These are phyloP conservation scores for Termitomyces sp. DNA, from an alignment of 768 basidiomycete genomes.

Conservation along the genomic window DNA sequence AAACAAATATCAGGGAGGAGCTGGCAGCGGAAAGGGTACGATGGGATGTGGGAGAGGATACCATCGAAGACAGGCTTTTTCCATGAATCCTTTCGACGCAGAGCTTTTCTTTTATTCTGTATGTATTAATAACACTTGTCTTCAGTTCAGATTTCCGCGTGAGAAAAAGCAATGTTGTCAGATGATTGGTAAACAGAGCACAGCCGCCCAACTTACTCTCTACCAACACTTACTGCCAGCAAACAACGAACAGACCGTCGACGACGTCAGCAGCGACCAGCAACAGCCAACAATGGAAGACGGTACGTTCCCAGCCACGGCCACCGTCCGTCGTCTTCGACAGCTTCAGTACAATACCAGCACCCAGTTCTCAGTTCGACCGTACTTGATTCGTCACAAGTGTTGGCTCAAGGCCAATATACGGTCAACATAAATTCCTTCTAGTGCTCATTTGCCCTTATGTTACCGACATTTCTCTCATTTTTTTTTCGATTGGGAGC, in stretches of 20 bases:
- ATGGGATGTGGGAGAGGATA: constrained; percentile 22
- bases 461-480: constrained; percentile 10
- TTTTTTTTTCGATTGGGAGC: constrained; percentile 12
- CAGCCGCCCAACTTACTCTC: neutral
- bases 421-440: constrained; percentile 6
- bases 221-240: constrained; percentile 6
- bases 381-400: constrained; percentile 21
- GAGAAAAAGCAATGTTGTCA: constrained; percentile 1
- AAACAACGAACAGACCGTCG: constrained; percentile 1
- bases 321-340: constrained; percentile 45
- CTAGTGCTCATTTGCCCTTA: constrained; percentile 8
- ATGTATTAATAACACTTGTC: neutral
- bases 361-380: constrained; percentile 16
- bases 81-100: neutral
- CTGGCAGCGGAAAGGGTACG: constrained; percentile 14
- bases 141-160: neutral
- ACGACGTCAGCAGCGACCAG: constrained; percentile 6
- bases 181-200: constrained; percentile 3
- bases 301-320: constrained; percentile 78
- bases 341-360: constrained; percentile 18
- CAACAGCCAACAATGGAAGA: constrained; percentile 41
- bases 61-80: constrained; percentile 18
- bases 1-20: constrained; percentile 10
- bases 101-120: neutral
- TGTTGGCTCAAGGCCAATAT: constrained; percentile 41